Conservation (phyloP, 2,329 filamentous ascomycete species). For the Aspergillus sp. region DNA sequence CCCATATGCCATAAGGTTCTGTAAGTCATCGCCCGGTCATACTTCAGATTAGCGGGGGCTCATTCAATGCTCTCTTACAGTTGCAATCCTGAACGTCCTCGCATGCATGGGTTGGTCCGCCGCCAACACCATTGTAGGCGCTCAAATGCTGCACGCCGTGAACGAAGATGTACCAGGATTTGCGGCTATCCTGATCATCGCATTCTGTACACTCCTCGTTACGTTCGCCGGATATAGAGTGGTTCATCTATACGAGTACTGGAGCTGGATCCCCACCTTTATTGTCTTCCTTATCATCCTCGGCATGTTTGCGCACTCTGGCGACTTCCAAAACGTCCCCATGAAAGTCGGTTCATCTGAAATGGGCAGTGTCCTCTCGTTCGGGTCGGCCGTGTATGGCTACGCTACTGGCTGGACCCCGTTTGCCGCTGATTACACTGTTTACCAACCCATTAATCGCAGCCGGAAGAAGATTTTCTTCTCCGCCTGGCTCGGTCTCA, state of each 20-base stretch:
- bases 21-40: slow-evolving; percentile 45
- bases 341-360: slow-evolving; percentile 61
- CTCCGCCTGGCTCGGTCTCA: slow-evolving; percentile 68
- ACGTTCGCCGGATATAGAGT: slow-evolving; percentile 75
- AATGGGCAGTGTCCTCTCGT: slow-evolving; percentile 63
- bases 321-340: slow-evolving; percentile 63
- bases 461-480: slow-evolving; percentile 64
- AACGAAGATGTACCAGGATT: slow-evolving; percentile 68
- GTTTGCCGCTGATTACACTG: slow-evolving; percentile 76
- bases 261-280: slow-evolving; percentile 70
- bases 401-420: slow-evolving; percentile 73
- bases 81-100: slow-evolving; percentile 69
- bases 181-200: slow-evolving; percentile 74
- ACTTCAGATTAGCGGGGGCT: not conserved
- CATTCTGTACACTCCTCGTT: slow-evolving; percentile 65
- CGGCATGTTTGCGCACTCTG: slow-evolving; percentile 66
- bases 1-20: slow-evolving; percentile 67
- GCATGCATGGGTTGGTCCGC: slow-evolving; percentile 74
- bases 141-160: slow-evolving; percentile 73
- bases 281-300: slow-evolving; percentile 72
- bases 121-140: slow-evolving; percentile 77
- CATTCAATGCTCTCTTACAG: slow-evolving; percentile 32
- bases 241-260: slow-evolving; percentile 76
- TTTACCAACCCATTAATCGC: slow-evolving; percentile 68
- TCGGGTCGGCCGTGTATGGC: slow-evolving; percentile 65